phyloP scores from a whole-genome alignment of 2,329 filamentous ascomycete genomes.

The Diaporthe capsici region DNA sequence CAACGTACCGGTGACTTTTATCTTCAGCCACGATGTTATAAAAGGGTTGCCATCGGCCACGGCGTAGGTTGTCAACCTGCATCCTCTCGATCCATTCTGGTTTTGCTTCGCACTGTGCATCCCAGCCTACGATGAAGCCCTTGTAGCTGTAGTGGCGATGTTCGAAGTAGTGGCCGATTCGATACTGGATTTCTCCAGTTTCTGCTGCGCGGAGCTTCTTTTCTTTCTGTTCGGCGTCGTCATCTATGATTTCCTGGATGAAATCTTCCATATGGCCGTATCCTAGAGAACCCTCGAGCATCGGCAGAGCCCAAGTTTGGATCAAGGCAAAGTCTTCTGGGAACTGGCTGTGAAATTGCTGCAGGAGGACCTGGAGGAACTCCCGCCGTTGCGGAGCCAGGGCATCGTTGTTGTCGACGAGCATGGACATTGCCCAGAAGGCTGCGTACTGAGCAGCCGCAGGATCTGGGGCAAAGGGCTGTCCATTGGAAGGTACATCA shows the following conservation, averaged over 20 bases:
- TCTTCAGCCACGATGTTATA: conserved; percentile 78
- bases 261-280: not conserved
- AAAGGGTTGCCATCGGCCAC: conserved; percentile 74
- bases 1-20: conserved; percentile 74
- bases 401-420: conserved; percentile 32
- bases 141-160: conserved; percentile 74
- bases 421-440: conserved; percentile 41
- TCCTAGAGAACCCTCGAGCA: not conserved
- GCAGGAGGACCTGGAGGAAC: conserved; percentile 30
- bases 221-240: not conserved
- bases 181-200: conserved; percentile 52
- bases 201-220: not conserved
- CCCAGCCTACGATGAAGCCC: conserved; percentile 77
- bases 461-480: conserved; percentile 4
- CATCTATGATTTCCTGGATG: not conserved
- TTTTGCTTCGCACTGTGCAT: conserved; percentile 54
- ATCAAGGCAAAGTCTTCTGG: conserved; percentile 41
- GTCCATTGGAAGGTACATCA: not conserved
- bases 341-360: conserved; percentile 38
- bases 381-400: conserved; percentile 32
- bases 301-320: not conserved
- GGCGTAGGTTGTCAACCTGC: conserved; percentile 69
- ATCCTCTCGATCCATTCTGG: conserved; percentile 73
- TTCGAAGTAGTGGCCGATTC: conserved; percentile 71
- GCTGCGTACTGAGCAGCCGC: conserved; percentile 41